Base-by-base conservation (phyloP, 2,329 filamentous ascomycete species). In the Sarocladium oryzae region DNA sequence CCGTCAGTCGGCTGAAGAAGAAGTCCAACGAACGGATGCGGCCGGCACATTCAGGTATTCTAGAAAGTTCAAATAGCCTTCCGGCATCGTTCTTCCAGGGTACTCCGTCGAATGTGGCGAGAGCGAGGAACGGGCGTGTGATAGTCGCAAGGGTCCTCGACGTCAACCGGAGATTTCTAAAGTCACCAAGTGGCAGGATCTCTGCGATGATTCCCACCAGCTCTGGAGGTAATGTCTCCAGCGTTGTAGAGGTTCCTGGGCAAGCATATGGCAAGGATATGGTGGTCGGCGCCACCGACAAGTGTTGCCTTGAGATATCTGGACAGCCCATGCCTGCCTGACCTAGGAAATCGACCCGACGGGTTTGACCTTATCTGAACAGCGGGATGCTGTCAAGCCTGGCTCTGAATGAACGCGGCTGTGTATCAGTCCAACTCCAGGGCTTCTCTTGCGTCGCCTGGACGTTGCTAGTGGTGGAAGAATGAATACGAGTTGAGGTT, bases 61-160 rank as follows among this genome's bases (percentile, higher is more conserved):
- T 60, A 30, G 74, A 70, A 52, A 78, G 73, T 46, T 62, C 63
- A 52, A 70, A 65, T 18, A 78, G 65, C 15, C 72, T 67, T 40
- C 65, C 62, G 37, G 73, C 66, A 55, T 77, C 74, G 7, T 73
- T 64, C 50, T 69, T 67, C 68, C 72, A 76, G 49, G 68, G 67
- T 41, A 75, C 60, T 16, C 67, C 66, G 21, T 61, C 65, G 58
- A 78, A 75, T 50, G 62, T 56, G 2, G 68, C 56, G n/a, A 63
- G 58, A 23, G 76, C 56, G 52, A 76, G 60, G 52, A 68, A 72
- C 21, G 72, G 67, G 54, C 70, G 70, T 51, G 72, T 72, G 2
- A 73, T 60, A 26, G 68, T 64, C 35, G 72, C 71, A 33, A 71
- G 59, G 23, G 61, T 63, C 13, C 58, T 62, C 33, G 64, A 69